These are phyloP conservation scores for Sugiyamaella lignohabitans DNA, from an alignment of 805 yeast species.

Conservation along the genomic window DNA sequence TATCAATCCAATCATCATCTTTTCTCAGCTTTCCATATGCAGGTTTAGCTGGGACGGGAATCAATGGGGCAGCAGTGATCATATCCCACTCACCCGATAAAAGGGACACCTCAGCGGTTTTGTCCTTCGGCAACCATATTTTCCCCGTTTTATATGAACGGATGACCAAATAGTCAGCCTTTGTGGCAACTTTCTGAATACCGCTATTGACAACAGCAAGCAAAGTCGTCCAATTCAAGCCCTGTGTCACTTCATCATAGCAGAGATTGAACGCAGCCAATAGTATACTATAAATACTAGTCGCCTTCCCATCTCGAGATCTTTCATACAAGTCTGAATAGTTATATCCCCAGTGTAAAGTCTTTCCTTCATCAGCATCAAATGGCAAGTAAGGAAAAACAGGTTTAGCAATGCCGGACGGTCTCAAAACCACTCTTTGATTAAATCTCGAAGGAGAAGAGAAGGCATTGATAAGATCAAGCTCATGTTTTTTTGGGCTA, in stretches of 20 bases:
- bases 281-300: not conserved
- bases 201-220: not conserved
- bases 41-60: slow-evolving; percentile 1
- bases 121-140: slow-evolving; percentile 6
- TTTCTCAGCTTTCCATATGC: not conserved
- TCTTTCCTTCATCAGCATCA: slow-evolving; percentile 7
- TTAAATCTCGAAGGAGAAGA: slow-evolving; percentile 8
- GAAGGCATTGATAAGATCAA: slow-evolving; percentile 14
- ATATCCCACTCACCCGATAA: slow-evolving; percentile 19
- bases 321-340: not conserved
- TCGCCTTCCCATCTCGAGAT: not conserved
- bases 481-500: slow-evolving; percentile 20
- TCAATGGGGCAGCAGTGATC: slow-evolving; percentile 14
- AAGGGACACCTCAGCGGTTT: slow-evolving; percentile 1
- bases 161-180: slow-evolving; percentile 2
- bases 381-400: slow-evolving; percentile 16
- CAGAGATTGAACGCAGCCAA: slow-evolving; percentile 6
- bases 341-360: slow-evolving; percentile 13
- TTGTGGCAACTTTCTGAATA: not conserved
- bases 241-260: not conserved
- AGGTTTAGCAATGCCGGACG: slow-evolving; percentile 12
- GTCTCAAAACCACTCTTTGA: slow-evolving; percentile 10
- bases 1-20: not conserved
- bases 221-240: not conserved
- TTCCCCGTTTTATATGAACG: slow-evolving; percentile 12